Conservation (phyloP, 768 basidiomycete species). For the Tylopilus sp. region DNA sequence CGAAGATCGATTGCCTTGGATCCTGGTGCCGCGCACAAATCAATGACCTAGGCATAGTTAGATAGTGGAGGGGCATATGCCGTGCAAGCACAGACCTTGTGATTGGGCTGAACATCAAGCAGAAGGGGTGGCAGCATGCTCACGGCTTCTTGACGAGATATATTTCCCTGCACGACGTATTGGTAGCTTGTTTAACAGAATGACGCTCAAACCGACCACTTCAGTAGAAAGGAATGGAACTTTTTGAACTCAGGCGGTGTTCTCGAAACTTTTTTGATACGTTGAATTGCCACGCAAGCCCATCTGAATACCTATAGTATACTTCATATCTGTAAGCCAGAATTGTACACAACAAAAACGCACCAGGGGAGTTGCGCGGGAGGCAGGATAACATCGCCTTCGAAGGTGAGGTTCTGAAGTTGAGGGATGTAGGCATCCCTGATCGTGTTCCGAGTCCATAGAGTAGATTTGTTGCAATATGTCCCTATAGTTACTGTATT, state of each 20-base stretch:
- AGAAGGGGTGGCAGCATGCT: constrained; percentile 99
- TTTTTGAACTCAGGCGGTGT: constrained; percentile 88
- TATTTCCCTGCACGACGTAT: constrained; percentile 67
- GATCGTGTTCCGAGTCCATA: constrained; percentile 75
- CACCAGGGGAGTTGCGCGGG: constrained; percentile 87
- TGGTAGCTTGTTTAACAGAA: neutral
- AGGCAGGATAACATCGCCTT: constrained; percentile 70
- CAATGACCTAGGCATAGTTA: constrained; percentile 59
- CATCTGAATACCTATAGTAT: constrained; percentile 86
- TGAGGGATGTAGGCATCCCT: constrained; percentile 71
- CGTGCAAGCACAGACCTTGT: constrained; percentile 48
- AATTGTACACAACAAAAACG: constrained; percentile 4
- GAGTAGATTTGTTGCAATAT: too few relatives aligned
- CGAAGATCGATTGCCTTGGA: constrained; percentile 62
- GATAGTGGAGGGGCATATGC: neutral
- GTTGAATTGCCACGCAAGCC: constrained; percentile 96
- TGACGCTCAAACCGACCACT: constrained; percentile 61
- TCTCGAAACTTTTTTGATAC: constrained; percentile 85
- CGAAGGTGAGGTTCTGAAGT: constrained; percentile 61
- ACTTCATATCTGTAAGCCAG: neutral
- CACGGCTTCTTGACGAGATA: constrained; percentile 95
- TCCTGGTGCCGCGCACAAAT: constrained; percentile 98
- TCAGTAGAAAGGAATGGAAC: constrained; percentile 98
- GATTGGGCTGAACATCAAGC: constrained; percentile 91
- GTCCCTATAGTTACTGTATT: too few relatives aligned